Evolutionary conservation across 2,329 filamentous ascomycete genomes (phyloP), one percentile per base, ranked within the genome.

Genomic region (Claviceps spartinae): DNA sequence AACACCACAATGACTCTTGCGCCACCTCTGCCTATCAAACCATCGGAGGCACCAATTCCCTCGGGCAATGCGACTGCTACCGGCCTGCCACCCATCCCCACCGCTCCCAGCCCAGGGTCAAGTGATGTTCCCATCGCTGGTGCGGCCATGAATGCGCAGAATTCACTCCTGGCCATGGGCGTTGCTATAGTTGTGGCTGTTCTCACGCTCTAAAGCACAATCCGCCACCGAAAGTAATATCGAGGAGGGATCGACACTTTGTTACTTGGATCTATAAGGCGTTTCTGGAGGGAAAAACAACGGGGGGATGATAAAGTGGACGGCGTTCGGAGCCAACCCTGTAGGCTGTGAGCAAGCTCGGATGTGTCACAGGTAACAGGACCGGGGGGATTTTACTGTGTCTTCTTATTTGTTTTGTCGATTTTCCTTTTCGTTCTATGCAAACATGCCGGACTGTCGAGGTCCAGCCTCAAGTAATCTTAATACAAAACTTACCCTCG

Each of bases 111-210:
- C 13, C 43, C 48, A 16, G 45, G 26, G 24, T 4, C 14, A 5
- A 41, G 50, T 11, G 42, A 30, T 9, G 11, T 13, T 11, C 52
- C 54, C 9, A 52, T 30, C 11, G 37, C 43, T n/a, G 54, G 45
- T 14, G 54, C 55, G 3, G 18, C 43, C 13, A 42, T 47, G 18
- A 42, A 37, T 40, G 22, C 48, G 22, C 52, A 57, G n/a, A 55
- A 51, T 50, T 46, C 51, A 16, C 52, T 50, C 47, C 20, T 57
- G 24, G 56, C 51, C 7, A 42, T 56, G 49, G 53, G 51, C 3
- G 20, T 53, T 30, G 54, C 50, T 5, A 44, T 55, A n/a, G 44
- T 37, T 20, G n/a, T 57, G 43, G 48, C 52, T n/a, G 50, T 48
- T 9, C 11, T 54, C 49, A 49, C 44, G 45, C 43, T 56, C 24